Evolutionary conservation across 2,329 filamentous ascomycete species (phyloP), one percentile per base, ranked within the genome.

Genomic region (Akanthomyces lecanii): DNA sequence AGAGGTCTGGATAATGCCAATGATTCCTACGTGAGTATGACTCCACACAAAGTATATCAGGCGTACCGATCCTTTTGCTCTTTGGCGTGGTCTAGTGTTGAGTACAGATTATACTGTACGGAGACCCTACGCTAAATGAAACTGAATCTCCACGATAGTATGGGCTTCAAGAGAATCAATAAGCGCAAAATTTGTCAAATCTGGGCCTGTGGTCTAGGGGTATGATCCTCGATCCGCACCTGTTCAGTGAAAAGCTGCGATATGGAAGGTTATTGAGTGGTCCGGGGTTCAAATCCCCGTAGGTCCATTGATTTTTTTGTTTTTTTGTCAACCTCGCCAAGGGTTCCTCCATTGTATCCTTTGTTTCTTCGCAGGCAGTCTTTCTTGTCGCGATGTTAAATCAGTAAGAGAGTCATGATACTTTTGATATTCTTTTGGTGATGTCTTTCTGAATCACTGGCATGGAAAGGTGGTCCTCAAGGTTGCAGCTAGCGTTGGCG

Each of bases 271-370:
- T 25, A 58, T 58, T 36, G 55, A 58, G 55, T 47, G 55, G 55
- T 58, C 55, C 55, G 55, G 55, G 55, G 55, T 58, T 58, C 55
- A 58, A 58, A 47, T 58, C 55, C 55, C 55, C 55, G 55, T 58
- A 58, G 55, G 55, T 58, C 55, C 55, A 58, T 38, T 7, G 18
- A 38, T 11, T 36, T 57, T 57, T 33, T 30, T 25, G n/a, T 5
- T 4, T 42, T 44, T 38, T 36, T 16, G 16, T 23, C 10, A 28
- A n/a, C n/a, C 14, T n/a, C 21, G 2, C 14, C 38, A 28, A 48
- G 6, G 8, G 44, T 23, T 25, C n/a, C 21, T 11, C 21, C 14
- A 23, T 25, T 48, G 2, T 48, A 21, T 5, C 14, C 8, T 28
- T 48, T 48, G 23, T 25, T 48, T 16, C 21, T 25, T 14, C 12